A percentile compares a stretch with the other conserved stretches of the same genome.
These are phyloP conservation scores for Coleophoma cylindrospora DNA, from an alignment of 2,329 filamentous ascomycete genomes.

Conservation along the genomic window DNA sequence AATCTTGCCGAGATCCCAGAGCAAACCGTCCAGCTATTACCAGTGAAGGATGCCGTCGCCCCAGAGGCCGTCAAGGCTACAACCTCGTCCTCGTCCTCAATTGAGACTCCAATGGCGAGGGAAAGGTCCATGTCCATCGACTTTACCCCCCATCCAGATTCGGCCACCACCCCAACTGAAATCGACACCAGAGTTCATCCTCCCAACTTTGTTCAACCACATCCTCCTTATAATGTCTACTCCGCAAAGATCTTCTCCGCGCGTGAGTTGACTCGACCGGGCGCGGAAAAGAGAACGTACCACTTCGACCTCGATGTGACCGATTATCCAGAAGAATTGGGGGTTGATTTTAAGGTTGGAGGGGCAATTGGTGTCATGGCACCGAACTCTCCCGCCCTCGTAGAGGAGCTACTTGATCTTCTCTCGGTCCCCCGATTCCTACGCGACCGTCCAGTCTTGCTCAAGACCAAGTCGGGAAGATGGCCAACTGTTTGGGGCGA, in stretches of 20 bases:
- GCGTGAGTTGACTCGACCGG: constrained; percentile 79
- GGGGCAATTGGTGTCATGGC: constrained; percentile 92
- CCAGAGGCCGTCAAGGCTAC: constrained; percentile 46
- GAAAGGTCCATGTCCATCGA: constrained; percentile 20
- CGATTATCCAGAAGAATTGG: constrained; percentile 81
- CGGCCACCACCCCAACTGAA: constrained; percentile 15
- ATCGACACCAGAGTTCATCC: constrained; percentile 64
- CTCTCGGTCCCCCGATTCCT: constrained; percentile 77
- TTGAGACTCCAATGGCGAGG: constrained; percentile 28
- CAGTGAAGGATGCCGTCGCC: constrained; percentile 37
- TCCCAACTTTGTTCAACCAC: constrained; percentile 86
- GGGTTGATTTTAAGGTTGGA: constrained; percentile 90
- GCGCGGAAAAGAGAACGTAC: constrained; percentile 94
- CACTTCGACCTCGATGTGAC: constrained; percentile 97
- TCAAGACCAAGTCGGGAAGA: constrained; percentile 75
- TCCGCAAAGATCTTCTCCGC: constrained; percentile 81
- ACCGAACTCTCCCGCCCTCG: constrained; percentile 70
- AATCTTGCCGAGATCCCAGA: constrained; percentile 68
- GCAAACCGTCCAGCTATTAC: constrained; percentile 67
- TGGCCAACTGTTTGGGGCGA: constrained; percentile 99
- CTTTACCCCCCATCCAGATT: constrained; percentile 22
- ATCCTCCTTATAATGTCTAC: constrained; percentile 88
- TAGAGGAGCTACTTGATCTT: constrained; percentile 79
- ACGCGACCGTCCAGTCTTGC: constrained; percentile 74
- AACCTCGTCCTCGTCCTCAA: constrained; percentile 31